Percentiles rank a stretch among this genome's conserved stretches.
Evolutionary conservation across 2,329 filamentous ascomycete species (phyloP).

Genomic region (Stachybotrys echinatus): DNA sequence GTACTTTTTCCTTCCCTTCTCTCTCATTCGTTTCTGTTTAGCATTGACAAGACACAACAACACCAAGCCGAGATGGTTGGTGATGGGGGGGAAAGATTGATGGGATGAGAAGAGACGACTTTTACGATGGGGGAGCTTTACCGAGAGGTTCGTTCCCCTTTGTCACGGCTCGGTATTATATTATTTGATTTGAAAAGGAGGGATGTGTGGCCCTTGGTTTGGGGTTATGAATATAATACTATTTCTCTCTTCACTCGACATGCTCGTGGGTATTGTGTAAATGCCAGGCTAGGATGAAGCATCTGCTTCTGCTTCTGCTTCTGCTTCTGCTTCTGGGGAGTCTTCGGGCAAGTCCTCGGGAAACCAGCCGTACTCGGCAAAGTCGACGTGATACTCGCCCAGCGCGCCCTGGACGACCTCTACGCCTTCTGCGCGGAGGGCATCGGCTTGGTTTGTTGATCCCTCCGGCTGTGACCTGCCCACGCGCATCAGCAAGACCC

Average conservation of each 20-base stretch:
- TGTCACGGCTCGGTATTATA: too few species aligned
- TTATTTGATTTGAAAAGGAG: too few species aligned
- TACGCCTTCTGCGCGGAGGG: slow-evolving; percentile 47
- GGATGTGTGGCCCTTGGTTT: too few species aligned
- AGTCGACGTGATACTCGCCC: slow-evolving; percentile 47
- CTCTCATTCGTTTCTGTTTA: not conserved
- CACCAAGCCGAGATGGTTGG: too few species aligned
- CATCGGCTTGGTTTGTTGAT: slow-evolving; percentile 43
- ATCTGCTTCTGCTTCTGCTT: too few species aligned
- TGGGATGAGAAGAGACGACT: slow-evolving; percentile 19
- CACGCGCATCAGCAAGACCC: not conserved
- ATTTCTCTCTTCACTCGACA: too few species aligned
- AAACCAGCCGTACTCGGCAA: slow-evolving; percentile 52
- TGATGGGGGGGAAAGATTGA: slow-evolving; percentile 10
- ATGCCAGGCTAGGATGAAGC: too few species aligned
- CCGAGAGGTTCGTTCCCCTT: slow-evolving; percentile 16
- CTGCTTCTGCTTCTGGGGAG: not conserved
- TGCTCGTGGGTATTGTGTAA: too few species aligned
- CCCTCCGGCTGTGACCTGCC: slow-evolving; percentile 43
- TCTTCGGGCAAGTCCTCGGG: slow-evolving; percentile 35
- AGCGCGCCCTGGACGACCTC: slow-evolving; percentile 41
- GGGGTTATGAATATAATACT: too few species aligned
- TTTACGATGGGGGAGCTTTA: slow-evolving; percentile 13
- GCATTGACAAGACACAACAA: too few species aligned
- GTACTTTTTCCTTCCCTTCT: not conserved